Base-by-base conservation (phyloP, 495 filamentous ascomycete species). In the Penicillium lagena region DNA sequence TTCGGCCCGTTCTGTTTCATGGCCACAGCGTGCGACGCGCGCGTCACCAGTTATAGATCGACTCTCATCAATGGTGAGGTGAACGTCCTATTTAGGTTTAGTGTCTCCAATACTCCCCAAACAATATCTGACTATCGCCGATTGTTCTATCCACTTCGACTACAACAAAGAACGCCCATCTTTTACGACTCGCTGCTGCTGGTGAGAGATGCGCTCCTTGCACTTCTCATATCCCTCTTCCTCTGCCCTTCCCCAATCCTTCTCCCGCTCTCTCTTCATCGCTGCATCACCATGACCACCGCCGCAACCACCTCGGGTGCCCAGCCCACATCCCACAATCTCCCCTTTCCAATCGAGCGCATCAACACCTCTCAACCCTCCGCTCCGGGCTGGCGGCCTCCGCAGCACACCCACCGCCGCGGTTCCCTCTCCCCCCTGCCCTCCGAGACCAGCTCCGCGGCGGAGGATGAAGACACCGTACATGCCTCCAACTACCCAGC, bases 401-500 rank as follows among this genome's bases (percentile, higher is more conserved):
- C 47, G 29, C 51, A 35, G 50, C 38, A 30, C 32, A 30, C 36
- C 4, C 14, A 13, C 15, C 39, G 30, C 12, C 46, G 43, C 43
- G 48, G 29, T 36, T 4, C 35, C 47, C 50, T 37, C 50, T 28
- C 30, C 42, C 34, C 28, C 40, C 33, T 42, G 4, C 33, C 29
- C 46, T 41, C 56, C 43, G 32, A 15, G 34, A 29, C 35, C 22
- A 47, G 39, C 41, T 13, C 50, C 49, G 7, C 31, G 45, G 47
- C 35, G 31, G 29, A 36, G 27, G n/a, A 22, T 3, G 28, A 34
- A n/a, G 29, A 47, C 12, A 27, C 62, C 47, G 60, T 67, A 52
- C 22, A 22, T 4, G 11, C 44, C n/a, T 49, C 55, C 37, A 67
- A 55, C 60, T 72, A 72, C 45, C 83, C 82, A 5, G 59, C 67